Percentiles rank a stretch among this genome's conserved stretches.
These are phyloP conservation scores for Cladorrhinum samala DNA, from an alignment of 495 filamentous ascomycete species.

Conservation along the genomic window DNA sequence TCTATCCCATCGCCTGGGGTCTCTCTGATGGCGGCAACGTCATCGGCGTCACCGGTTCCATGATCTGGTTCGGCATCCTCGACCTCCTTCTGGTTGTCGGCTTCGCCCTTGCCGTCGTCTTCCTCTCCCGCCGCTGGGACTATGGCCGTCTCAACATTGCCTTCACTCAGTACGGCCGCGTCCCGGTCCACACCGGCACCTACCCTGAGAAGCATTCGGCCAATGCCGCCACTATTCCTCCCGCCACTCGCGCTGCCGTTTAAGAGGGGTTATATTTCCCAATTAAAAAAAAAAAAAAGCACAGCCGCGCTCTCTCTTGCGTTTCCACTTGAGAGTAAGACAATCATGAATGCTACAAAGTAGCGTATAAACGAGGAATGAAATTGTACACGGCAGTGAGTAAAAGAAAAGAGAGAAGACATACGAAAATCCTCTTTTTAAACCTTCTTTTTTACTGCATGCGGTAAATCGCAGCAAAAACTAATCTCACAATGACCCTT, in stretches of 20 bases:
- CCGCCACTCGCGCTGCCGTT: conserved; percentile 1
- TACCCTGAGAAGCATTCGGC: conserved; percentile 41
- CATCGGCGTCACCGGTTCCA: conserved; percentile 33
- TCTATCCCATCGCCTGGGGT: conserved; percentile 45
- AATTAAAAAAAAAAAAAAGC: too few species aligned
- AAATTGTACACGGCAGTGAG: too few species aligned
- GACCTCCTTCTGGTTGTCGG: conserved; percentile 36
- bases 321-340: too few species aligned
- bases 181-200: conserved; percentile 28
- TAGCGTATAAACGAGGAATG: too few species aligned
- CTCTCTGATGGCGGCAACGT: conserved; percentile 43
- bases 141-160: conserved; percentile 41
- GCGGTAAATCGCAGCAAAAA: too few species aligned
- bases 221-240: conserved; percentile 10
- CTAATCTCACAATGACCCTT: too few species aligned
- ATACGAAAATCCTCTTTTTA: too few species aligned
- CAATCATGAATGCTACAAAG: too few species aligned
- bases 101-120: conserved; percentile 30
- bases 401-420: neutral
- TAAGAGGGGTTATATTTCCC: too few species aligned
- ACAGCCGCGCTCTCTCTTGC: too few species aligned
- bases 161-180: conserved; percentile 51
- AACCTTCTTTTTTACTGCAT: too few species aligned
- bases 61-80: conserved; percentile 44
- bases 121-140: conserved; percentile 41